Evolutionary conservation across 495 filamentous ascomycete species (phyloP).

Genomic region (Staphylotrichum tortipilum): DNA sequence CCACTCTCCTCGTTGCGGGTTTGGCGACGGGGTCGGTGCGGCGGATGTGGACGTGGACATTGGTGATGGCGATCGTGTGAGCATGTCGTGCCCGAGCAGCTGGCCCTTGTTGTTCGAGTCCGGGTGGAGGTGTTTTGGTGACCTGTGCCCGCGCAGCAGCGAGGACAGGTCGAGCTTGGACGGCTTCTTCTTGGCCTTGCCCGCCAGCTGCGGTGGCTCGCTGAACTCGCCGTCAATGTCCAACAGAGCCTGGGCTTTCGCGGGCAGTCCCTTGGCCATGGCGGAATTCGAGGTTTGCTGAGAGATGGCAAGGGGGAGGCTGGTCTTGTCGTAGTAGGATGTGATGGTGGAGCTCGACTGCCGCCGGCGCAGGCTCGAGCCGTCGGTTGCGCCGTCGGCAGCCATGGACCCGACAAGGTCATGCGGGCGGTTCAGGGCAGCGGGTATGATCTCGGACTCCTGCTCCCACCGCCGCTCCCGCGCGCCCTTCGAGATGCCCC

Average conservation of each 20-base stretch:
- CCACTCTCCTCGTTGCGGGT: slow-evolving; percentile 18
- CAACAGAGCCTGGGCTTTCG: slow-evolving; percentile 33
- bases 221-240: slow-evolving; percentile 31
- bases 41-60: slow-evolving; percentile 31
- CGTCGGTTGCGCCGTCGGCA: slow-evolving; percentile 26
- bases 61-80: slow-evolving; percentile 34
- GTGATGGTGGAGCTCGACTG: slow-evolving; percentile 44
- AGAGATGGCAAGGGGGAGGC: slow-evolving; percentile 43
- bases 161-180: slow-evolving; percentile 40
- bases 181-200: slow-evolving; percentile 41
- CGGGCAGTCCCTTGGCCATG: slow-evolving; percentile 44
- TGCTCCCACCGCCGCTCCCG: slow-evolving; percentile 32
- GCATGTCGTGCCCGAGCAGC: slow-evolving; percentile 22
- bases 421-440: slow-evolving; percentile 11
- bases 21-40: slow-evolving; percentile 21
- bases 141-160: slow-evolving; percentile 13
- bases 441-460: slow-evolving; percentile 42
- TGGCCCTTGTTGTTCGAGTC: slow-evolving; percentile 10
- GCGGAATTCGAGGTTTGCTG: slow-evolving; percentile 48
- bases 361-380: slow-evolving; percentile 32
- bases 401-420: slow-evolving; percentile 13
- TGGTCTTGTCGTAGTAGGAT: slow-evolving; percentile 45
- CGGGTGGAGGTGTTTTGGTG: slow-evolving; percentile 14
- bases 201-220: slow-evolving; percentile 9
- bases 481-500: slow-evolving; percentile 4